These are phyloP conservation scores for Capillidium heterosporum DNA, from an alignment of 371 early-diverging fungal species.

Conservation along the genomic window DNA sequence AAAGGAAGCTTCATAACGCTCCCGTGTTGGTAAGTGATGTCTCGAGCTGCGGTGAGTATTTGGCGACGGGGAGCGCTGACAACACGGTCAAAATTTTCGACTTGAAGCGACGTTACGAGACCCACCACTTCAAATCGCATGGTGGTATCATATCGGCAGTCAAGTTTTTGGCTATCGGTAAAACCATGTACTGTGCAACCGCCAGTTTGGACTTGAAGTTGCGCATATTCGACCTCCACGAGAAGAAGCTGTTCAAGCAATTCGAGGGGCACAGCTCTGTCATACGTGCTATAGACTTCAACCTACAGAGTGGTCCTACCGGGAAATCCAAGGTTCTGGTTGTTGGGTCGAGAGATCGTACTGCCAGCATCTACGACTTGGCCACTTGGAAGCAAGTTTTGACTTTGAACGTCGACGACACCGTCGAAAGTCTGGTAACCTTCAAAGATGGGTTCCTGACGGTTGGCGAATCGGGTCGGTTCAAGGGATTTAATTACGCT, in stretches of 20 bases:
- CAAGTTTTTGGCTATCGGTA: conserved; percentile 49
- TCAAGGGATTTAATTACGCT: too few species aligned
- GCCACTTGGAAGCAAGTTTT: too few species aligned
- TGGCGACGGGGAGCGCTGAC: conserved; percentile 92
- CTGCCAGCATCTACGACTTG: conserved; percentile 41
- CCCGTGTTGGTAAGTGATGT: too few species aligned
- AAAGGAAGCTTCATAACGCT: too few species aligned
- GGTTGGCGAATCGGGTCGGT: too few species aligned
- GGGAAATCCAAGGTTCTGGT: conserved; percentile 30
- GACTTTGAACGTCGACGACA: too few species aligned
- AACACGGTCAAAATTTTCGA: conserved; percentile 89
- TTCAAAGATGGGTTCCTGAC: too few species aligned
- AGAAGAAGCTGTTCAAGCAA: conserved; percentile 48
- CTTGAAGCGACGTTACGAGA: conserved; percentile 73
- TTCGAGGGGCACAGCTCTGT: conserved; percentile 78
- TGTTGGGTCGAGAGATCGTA: conserved; percentile 85
- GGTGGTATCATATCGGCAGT: conserved; percentile 70
- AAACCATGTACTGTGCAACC: conserved; percentile 40
- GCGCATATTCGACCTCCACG: conserved; percentile 72
- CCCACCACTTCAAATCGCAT: conserved; percentile 88
- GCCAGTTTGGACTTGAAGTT: conserved; percentile 81
- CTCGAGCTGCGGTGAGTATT: too few species aligned
- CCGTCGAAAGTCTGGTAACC: too few species aligned
- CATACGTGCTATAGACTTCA: conserved; percentile 71
- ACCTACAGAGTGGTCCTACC: conserved; percentile 28